Percentiles rank a stretch among this genome's conserved stretches.
Evolutionary conservation across 768 basidiomycete species (phyloP).

Genomic region (Hebeloma cylindrosporum): DNA sequence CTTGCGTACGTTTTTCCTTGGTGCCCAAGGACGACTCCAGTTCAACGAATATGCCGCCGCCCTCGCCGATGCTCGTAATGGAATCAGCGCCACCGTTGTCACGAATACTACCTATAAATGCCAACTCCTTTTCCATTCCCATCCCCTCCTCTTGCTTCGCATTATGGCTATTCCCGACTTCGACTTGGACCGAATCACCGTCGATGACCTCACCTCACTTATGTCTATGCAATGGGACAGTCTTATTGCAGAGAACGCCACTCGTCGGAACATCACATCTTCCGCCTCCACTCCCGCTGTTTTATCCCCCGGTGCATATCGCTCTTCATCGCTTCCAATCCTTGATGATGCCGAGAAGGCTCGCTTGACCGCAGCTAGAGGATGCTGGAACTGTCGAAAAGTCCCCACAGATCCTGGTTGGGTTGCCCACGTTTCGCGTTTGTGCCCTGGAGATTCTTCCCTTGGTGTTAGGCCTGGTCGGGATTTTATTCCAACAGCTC

Average conservation of each 20-base stretch:
- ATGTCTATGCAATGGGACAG: slow-evolving; percentile 6
- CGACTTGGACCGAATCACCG: slow-evolving; percentile 1
- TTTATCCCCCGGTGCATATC: too few species aligned
- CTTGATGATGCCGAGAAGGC: background rate
- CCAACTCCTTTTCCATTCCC: slow-evolving; percentile 3
- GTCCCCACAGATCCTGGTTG: background rate
- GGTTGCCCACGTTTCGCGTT: background rate
- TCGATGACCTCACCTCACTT: slow-evolving; percentile 1
- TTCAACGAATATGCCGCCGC: background rate
- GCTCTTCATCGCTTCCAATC: too few species aligned
- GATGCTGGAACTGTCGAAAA: slow-evolving; percentile 1
- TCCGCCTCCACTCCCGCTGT: too few species aligned
- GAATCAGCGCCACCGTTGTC: background rate
- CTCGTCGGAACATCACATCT: too few species aligned
- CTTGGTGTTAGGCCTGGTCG: background rate
- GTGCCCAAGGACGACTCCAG: slow-evolving; percentile 3
- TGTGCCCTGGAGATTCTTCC: slow-evolving; percentile 1
- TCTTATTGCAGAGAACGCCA: background rate
- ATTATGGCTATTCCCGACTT: slow-evolving; percentile 4
- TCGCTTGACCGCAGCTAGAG: background rate
- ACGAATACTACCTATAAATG: background rate
- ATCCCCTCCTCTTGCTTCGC: background rate
- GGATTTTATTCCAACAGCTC: slow-evolving; percentile 1
- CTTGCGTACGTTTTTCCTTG: background rate
- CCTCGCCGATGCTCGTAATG: slow-evolving; percentile 1